phyloP scores from a whole-genome alignment of 2,329 filamentous ascomycete species.

The Parastagonospora avenae region DNA sequence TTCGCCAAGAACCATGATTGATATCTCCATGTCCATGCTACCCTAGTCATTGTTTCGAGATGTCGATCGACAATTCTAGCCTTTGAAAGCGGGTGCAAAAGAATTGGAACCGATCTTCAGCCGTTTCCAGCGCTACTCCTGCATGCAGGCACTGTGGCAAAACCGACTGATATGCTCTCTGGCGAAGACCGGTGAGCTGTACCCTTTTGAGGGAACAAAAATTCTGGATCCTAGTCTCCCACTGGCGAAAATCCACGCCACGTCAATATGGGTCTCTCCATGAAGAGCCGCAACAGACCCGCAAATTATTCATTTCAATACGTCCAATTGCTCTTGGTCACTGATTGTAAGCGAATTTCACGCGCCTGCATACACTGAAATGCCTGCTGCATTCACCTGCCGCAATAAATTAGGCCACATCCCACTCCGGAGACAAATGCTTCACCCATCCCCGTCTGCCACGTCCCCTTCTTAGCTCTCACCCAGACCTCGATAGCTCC shows the following conservation, averaged over 20 bases:
- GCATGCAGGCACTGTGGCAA: slow-evolving; percentile 42
- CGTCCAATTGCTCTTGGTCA: slow-evolving; percentile 54
- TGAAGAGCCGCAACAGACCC: slow-evolving; percentile 51
- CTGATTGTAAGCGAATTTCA: slow-evolving; percentile 56
- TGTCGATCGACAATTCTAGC: slow-evolving; percentile 44
- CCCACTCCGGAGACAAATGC: slow-evolving; percentile 46
- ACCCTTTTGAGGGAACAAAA: slow-evolving; percentile 42
- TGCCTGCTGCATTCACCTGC: slow-evolving; percentile 47
- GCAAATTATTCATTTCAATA: slow-evolving; percentile 47
- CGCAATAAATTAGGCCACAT: slow-evolving; percentile 49
- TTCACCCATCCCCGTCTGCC: slow-evolving; percentile 40
- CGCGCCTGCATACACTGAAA: slow-evolving; percentile 44
- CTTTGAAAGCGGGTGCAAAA: slow-evolving; percentile 39
- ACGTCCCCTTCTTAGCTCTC: slow-evolving; percentile 44
- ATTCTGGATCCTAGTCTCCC: slow-evolving; percentile 55
- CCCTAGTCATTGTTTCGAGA: slow-evolving; percentile 35
- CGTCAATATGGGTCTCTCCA: slow-evolving; percentile 68
- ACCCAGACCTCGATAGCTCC: slow-evolving; percentile 38
- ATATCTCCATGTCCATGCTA: slow-evolving; percentile 41
- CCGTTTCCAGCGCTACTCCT: slow-evolving; percentile 44
- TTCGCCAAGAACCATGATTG: slow-evolving; percentile 15
- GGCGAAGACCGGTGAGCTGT: slow-evolving; percentile 46
- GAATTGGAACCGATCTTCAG: slow-evolving; percentile 39
- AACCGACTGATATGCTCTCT: slow-evolving; percentile 37
- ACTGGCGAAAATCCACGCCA: slow-evolving; percentile 86